Evolutionary conservation across 768 basidiomycete genomes (phyloP).

Genomic region (Hypsizygus marmoreus): DNA sequence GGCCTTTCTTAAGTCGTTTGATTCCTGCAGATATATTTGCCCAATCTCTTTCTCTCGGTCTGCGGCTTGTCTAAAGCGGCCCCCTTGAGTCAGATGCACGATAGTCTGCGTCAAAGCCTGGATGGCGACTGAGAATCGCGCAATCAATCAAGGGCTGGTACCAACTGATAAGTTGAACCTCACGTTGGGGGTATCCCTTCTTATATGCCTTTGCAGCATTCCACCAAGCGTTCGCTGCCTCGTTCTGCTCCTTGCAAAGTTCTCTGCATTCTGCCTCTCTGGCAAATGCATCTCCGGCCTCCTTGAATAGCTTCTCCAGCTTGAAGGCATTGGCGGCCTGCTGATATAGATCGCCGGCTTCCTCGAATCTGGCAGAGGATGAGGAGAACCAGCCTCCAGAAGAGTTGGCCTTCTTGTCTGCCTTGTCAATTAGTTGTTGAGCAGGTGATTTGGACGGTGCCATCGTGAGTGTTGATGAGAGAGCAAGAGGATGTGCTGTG

Average conservation of each 20-base stretch:
- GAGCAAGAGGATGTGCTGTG: constrained; percentile 8
- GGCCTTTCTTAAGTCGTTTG: constrained; percentile 77
- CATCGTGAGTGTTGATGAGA: constrained; percentile 41
- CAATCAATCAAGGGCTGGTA: constrained; percentile 14
- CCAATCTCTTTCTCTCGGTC: constrained; percentile 98
- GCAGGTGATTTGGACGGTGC: constrained; percentile 72
- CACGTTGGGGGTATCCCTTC: constrained; percentile 81
- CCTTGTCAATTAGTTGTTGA: constrained; percentile 77
- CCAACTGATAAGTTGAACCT: constrained; percentile 23
- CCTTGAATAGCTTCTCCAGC: constrained; percentile 88
- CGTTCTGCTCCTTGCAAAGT: constrained; percentile 83
- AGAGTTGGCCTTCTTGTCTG: constrained; percentile 89
- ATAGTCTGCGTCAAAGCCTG: constrained; percentile 86
- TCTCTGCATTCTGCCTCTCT: constrained; percentile 95
- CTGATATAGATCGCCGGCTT: constrained; percentile 93
- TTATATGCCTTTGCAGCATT: constrained; percentile 97
- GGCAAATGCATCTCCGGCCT: constrained; percentile 90
- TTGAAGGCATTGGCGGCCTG: constrained; percentile 94
- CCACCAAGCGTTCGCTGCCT: constrained; percentile 99
- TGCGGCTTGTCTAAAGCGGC: constrained; percentile 95
- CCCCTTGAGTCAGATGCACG: constrained; percentile 74
- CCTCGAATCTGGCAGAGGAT: constrained; percentile 82
- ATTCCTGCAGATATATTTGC: constrained; percentile 86
- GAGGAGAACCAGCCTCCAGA: constrained; percentile 90
- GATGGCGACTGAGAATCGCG: constrained; percentile 70